Percentiles rank a stretch among this genome's conserved stretches.
Evolutionary conservation across 495 filamentous ascomycete genomes (phyloP).

Genomic region (Annulohypoxylon stygium): DNA sequence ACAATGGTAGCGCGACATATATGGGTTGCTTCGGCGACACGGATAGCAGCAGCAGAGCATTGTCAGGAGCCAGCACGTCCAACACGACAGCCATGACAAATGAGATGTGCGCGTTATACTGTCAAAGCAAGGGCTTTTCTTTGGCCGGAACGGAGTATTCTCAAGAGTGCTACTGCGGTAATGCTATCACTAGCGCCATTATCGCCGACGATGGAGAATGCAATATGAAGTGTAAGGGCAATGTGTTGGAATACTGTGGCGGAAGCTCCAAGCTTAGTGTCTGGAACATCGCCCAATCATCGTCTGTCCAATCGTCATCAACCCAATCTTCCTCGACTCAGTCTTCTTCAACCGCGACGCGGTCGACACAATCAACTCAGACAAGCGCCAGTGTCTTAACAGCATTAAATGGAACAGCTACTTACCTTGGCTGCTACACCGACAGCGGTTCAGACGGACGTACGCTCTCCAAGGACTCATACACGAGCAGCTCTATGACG

Average conservation of each 20-base stretch:
- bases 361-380: conserved; percentile 6
- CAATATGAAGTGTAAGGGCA: conserved; percentile 56
- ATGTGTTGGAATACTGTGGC: conserved; percentile 58
- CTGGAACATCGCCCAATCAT: conserved; percentile 26
- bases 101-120: conserved; percentile 57
- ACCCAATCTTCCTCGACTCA: neutral
- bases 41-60: conserved; percentile 33
- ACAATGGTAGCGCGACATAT: conserved; percentile 36
- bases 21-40: conserved; percentile 40
- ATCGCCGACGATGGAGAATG: conserved; percentile 52
- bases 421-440: conserved; percentile 30
- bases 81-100: conserved; percentile 57
- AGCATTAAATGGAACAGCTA: conserved; percentile 26
- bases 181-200: conserved; percentile 40
- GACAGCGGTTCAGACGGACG: conserved; percentile 27
- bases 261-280: conserved; percentile 50
- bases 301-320: neutral
- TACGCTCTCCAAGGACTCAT: conserved; percentile 26
- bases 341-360: neutral
- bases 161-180: conserved; percentile 59
- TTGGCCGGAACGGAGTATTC: conserved; percentile 59
- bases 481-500: conserved; percentile 37
- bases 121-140: conserved; percentile 50
- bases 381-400: neutral
- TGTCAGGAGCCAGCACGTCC: conserved; percentile 42